Base-by-base conservation (phyloP, 768 basidiomycete genomes). In the Paxillus rubicundulus region DNA sequence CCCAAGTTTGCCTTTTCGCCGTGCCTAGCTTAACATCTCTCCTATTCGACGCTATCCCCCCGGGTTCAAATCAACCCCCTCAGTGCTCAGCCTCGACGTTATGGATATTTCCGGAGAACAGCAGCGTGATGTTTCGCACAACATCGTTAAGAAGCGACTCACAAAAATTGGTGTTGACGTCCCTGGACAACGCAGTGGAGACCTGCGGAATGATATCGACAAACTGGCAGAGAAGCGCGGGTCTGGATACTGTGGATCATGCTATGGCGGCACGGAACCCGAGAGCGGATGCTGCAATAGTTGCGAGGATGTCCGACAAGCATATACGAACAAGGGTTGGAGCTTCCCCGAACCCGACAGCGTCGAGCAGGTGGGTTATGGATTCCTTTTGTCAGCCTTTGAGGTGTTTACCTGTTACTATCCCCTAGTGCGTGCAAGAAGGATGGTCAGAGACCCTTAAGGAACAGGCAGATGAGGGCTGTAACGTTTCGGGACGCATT, bases 91-190 rank as follows among this genome's bases (percentile, higher is more conserved):
- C 67, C 73, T 98, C 48, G 97, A 99, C 70, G 85, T 98, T 47
- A 95, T 98, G 91, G 97, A 99, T 65, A 97, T 99, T 53, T 92
- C 89, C 53, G 97, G 97, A 24, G 97, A 98, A 76, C 84, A 88
- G 27, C 96, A 98, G 68, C 80, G 87, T 53, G 92, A 98, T 64
- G 67, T 98, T 45, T 82, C 92, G 8, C 95, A 98, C 69, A 92
- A 92, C 62, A 80, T 98, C 50, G 62, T 86, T 50, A 98, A 98
- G 70, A 86, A 82, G 12, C 83, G 97, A 13, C 72, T 98, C 28
- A 79, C 85, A 55, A 65, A 74, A 17, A 57, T 72, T 3, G 92
- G 93, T 3, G 63, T 64, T 4, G 69, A 73, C n/a, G 79, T 97
- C 24, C 74, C 82, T 24, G 78, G 78, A 55, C 73, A 79, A 13